phyloP scores from a whole-genome alignment of 1,139 yeast genomes.

The Diutina siamensis region DNA sequence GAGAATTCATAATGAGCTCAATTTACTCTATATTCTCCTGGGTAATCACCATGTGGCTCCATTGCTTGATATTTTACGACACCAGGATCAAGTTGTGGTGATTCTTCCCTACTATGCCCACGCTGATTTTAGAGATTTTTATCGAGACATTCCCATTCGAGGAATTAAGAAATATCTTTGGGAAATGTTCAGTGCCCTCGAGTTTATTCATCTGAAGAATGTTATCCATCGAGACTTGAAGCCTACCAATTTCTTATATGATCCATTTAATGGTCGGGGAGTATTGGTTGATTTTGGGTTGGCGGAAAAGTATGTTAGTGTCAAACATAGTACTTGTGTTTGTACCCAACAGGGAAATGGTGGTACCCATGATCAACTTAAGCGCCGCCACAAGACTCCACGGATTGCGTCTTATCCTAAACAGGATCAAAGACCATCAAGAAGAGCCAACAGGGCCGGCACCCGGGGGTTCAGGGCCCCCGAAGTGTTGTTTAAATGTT shows the following conservation, averaged over 20 bases:
- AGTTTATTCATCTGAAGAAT: constrained; percentile 62
- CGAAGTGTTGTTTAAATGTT: constrained; percentile 80
- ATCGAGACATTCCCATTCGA: constrained; percentile 62
- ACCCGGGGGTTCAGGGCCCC: constrained; percentile 96
- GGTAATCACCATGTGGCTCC: constrained; percentile 80
- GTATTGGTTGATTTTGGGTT: constrained; percentile 88
- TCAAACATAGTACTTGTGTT: constrained; percentile 19
- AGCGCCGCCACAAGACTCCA: constrained; percentile 23
- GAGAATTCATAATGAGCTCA: constrained; percentile 79
- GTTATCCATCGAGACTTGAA: constrained; percentile 85
- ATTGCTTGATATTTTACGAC: constrained; percentile 72
- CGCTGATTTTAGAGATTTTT: constrained; percentile 81
- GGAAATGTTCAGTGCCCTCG: constrained; percentile 67
- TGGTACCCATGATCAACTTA: constrained; percentile 10
- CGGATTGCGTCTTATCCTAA: constrained; percentile 63
- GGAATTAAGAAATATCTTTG: constrained; percentile 76
- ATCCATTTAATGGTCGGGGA: constrained; percentile 65
- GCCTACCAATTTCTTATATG: constrained; percentile 80
- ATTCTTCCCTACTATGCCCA: constrained; percentile 88
- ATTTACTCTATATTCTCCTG: constrained; percentile 53
- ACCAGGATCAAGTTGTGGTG: constrained; percentile 86
- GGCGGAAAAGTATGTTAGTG: constrained; percentile 44
- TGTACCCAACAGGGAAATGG: constrained; percentile 14
- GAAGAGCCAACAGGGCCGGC: constrained; percentile 96
- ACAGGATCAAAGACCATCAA: constrained; percentile 73